Conservation (phyloP, 192 early-diverging fungal genomes). For the Geranomyces variabilis region DNA sequence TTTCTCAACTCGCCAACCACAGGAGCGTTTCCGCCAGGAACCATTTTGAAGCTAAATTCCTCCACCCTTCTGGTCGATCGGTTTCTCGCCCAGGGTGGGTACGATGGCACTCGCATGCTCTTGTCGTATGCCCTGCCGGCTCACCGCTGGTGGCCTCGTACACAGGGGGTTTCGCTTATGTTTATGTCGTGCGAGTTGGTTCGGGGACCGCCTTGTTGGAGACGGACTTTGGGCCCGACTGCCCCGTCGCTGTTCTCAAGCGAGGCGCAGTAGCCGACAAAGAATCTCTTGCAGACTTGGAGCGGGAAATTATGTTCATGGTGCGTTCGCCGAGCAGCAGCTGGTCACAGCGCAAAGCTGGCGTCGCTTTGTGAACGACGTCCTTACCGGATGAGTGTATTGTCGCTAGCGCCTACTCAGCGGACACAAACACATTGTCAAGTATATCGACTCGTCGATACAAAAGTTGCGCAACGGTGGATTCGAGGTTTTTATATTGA, state of each 20-base stretch:
- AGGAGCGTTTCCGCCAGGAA: constrained; percentile 39
- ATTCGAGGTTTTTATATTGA: constrained; percentile 84
- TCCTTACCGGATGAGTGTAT: neutral
- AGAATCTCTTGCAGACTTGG: constrained; percentile 60
- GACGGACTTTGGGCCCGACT: constrained; percentile 40
- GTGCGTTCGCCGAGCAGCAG: constrained; percentile 42
- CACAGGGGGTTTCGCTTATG: constrained; percentile 87
- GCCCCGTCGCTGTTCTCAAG: constrained; percentile 74
- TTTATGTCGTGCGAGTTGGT: constrained; percentile 75
- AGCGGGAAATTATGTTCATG: constrained; percentile 81
- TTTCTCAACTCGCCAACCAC: constrained; percentile 5
- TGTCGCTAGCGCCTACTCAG: constrained; percentile 61
- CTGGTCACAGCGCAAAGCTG: neutral
- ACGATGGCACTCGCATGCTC: neutral
- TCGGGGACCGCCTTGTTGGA: neutral
- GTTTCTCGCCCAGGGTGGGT: constrained; percentile 74
- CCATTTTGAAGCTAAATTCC: constrained; percentile 57
- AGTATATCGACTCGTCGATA: constrained; percentile 71
- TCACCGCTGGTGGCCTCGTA: neutral
- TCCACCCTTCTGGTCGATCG: constrained; percentile 68
- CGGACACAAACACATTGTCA: constrained; percentile 82
- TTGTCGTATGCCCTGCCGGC: neutral
- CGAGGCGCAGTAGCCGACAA: constrained; percentile 74
- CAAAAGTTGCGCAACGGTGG: constrained; percentile 58
- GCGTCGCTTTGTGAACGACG: neutral